Conservation (phyloP, 2,329 filamentous ascomycete genomes). For the Ceratocystis cubensis region DNA sequence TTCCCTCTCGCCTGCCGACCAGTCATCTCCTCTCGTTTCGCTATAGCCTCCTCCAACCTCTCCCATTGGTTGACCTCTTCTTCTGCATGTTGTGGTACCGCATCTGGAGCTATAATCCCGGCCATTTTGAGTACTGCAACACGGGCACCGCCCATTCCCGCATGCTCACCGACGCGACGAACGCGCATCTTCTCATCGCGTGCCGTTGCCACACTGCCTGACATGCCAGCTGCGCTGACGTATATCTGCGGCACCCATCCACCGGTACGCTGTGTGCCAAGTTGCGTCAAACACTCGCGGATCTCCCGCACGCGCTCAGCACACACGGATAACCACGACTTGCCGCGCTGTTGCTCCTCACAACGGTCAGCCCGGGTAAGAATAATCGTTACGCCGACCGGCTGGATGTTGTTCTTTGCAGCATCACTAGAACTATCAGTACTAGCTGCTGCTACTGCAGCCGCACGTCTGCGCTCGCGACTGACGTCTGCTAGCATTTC, state of each 20-base stretch:
- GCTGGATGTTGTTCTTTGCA: background rate
- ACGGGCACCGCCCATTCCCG: constrained; percentile 32
- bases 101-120: constrained; percentile 25
- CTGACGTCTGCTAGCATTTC: constrained; percentile 35
- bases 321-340: constrained; percentile 25
- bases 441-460: background rate
- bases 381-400: constrained; percentile 33
- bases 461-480: constrained; percentile 26
- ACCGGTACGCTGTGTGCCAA: constrained; percentile 25
- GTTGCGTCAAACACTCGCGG: constrained; percentile 22
- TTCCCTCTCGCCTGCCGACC: background rate
- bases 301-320: constrained; percentile 26
- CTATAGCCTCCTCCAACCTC: constrained; percentile 25
- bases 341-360: constrained; percentile 22
- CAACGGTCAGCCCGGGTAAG: constrained; percentile 47
- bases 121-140: constrained; percentile 33
- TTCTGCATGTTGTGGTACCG: background rate
- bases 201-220: constrained; percentile 24
- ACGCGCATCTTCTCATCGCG: constrained; percentile 20
- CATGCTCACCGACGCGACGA: constrained; percentile 24
- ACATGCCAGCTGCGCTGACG: constrained; percentile 32
- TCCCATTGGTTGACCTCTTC: constrained; percentile 13
- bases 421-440: background rate
- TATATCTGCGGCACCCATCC: constrained; percentile 28
- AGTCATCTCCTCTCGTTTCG: background rate